These are phyloP conservation scores for Kodamaea alishanica DNA, from an alignment of 1,139 yeast species.

Conservation along the genomic window DNA sequence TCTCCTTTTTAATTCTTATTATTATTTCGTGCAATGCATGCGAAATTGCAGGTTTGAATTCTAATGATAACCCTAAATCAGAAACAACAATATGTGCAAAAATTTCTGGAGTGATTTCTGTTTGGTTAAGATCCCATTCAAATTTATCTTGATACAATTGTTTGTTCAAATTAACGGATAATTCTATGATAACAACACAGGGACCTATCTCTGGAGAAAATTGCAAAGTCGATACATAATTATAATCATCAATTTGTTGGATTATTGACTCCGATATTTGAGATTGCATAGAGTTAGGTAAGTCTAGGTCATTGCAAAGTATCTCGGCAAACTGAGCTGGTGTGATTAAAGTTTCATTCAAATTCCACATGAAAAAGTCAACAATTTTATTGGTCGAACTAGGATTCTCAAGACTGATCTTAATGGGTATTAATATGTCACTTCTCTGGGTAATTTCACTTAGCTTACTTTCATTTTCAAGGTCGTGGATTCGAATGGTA, in stretches of 20 bases:
- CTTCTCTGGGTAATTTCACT: constrained; percentile 28
- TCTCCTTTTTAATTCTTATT: constrained; percentile 73
- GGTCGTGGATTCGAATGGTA: constrained; percentile 26
- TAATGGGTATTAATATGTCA: constrained; percentile 69
- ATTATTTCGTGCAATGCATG: constrained; percentile 82
- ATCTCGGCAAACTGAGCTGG: constrained; percentile 83
- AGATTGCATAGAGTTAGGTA: constrained; percentile 60
- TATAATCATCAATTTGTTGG: constrained; percentile 75
- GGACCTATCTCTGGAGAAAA: constrained; percentile 57
- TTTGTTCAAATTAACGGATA: constrained; percentile 80
- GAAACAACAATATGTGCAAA: constrained; percentile 80
- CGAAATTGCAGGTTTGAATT: constrained; percentile 87
- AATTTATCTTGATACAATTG: constrained; percentile 86
- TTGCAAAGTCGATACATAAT: constrained; percentile 53
- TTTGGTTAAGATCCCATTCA: constrained; percentile 83
- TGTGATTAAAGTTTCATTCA: constrained; percentile 71
- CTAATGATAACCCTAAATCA: constrained; percentile 81
- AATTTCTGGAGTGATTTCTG: constrained; percentile 70
- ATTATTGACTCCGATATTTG: constrained; percentile 69
- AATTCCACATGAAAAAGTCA: constrained; percentile 89
- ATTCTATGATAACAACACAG: constrained; percentile 72
- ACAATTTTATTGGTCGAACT: constrained; percentile 56
- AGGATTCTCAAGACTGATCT: constrained; percentile 69
- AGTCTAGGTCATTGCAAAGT: constrained; percentile 77
- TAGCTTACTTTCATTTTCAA: constrained; percentile 24